These are phyloP conservation scores for Vigna hirtella DNA, from an alignment of 306 rosid genomes.

Conservation along the genomic window DNA sequence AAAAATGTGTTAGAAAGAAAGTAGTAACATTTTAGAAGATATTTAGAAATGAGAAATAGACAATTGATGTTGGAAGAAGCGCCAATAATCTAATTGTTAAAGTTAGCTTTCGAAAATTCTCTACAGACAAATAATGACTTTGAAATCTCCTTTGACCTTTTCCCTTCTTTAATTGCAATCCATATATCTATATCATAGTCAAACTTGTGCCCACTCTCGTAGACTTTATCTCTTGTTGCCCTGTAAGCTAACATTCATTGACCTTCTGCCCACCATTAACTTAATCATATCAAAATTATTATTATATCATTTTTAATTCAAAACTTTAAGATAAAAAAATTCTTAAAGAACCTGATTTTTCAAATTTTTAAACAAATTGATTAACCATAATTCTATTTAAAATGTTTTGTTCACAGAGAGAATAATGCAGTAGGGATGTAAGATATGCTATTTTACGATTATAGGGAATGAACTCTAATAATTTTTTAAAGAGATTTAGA, in stretches of 20 bases:
- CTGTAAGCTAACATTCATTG: background rate
- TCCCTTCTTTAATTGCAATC: slow-evolving; percentile 1
- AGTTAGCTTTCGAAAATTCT: slow-evolving; percentile 28
- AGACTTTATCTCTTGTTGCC: slow-evolving; percentile 51
- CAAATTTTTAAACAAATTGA: too few relatives aligned
- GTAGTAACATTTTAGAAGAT: background rate
- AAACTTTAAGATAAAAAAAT: too few relatives aligned
- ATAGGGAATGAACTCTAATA: too few relatives aligned
- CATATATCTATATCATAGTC: slow-evolving; percentile 43
- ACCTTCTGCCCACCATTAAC: too few relatives aligned
- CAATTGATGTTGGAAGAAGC: background rate
- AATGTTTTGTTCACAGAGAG: too few relatives aligned
- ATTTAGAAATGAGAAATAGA: background rate
- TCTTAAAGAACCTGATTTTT: too few relatives aligned
- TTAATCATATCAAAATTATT: too few relatives aligned
- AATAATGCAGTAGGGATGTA: too few relatives aligned
- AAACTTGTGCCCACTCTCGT: slow-evolving; percentile 55
- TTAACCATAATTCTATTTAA: too few relatives aligned
- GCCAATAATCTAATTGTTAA: background rate
- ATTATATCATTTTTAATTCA: too few relatives aligned
- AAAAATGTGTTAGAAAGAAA: background rate
- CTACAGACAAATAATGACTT: background rate
- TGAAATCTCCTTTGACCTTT: slow-evolving; percentile 43
- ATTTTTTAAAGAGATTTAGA: too few relatives aligned
- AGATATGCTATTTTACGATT: too few relatives aligned